Evolutionary conservation across 78 protist genomes (phyloP), one percentile per base, ranked within the genome.

Genomic region (Planoprotostelium fungivorum): DNA sequence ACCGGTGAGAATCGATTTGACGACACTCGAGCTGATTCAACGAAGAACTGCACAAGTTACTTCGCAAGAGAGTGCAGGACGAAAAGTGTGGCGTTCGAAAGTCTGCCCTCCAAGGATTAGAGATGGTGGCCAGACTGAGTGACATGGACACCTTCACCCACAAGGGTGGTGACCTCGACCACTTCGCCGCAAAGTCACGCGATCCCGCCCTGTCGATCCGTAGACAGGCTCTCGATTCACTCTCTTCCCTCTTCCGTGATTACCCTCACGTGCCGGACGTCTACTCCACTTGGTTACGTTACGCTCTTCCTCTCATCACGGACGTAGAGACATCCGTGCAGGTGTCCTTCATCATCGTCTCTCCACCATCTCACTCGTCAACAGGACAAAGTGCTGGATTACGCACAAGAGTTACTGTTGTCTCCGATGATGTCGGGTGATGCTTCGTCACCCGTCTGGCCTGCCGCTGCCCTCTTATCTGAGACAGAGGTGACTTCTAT

Each of bases 91-190:
- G 38, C 16, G 95, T 93, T 37, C 87, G 95, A 90, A 93, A 93
- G 63, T 93, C 95, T 31, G 95, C 95, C 23, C 10, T 93, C 28
- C 95, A 93, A 90, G 95, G 88, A 28, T 37, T 93, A 23, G 95
- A 92, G 28, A 91, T 92, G 1, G 29, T 88, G 1, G 73, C 73
- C 73, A 51, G 73, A 16, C 73, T 51, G 73, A 16, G 73, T 5
- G 5, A 5, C 16, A 16, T 51, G 31, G 73, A 51, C 73, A 16
- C 73, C 31, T 25, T 51, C 5, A 25, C 31, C 16, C 5, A 5
- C 5, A 51, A 51, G 73, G 73, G 73, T 5, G 73, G 73, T 51
- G 73, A 51, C 73, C 73, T 51, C 73, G 73, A 51, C 5, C 73
- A 51, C 16, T 51, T 51, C 16, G 73, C 73, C 73, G 73, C 86